Base-by-base conservation (phyloP, 2,329 filamentous ascomycete species). In the Ceratocystis alfenasii region DNA sequence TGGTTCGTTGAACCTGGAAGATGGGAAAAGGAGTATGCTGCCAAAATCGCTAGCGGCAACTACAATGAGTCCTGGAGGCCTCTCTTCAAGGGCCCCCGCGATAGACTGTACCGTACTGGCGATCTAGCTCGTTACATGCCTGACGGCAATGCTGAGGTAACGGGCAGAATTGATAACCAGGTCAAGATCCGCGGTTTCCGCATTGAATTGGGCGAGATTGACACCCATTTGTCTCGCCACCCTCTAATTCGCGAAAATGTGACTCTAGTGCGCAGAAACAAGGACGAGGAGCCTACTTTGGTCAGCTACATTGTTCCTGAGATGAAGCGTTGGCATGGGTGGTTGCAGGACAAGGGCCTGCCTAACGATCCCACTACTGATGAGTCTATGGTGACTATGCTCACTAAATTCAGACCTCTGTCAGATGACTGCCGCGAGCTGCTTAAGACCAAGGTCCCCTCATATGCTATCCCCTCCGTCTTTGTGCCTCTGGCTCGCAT, bases 131-230 rank as follows among this genome's bases (percentile, higher is more conserved):
- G 85, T 66, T 92, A 89, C 72, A 83, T 84, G 63, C 79, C 81
- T 1, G 80, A 84, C 57, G 90, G 89, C 45, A 86, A 87, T 69
- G 87, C 90, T 10, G 87, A 88, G 72, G 89, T 86, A 72, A 87
- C 88, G 8, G 93, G 93, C 25, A 82, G 94, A 67, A 86, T 85
- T 28, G 93, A 97, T 72, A 83, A 87, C 70, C 93, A 97, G 74
- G 89, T 96, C 78, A 99, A 97, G 79, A 93, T 97, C 70, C 87
- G 94, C 68, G 93, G 93, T 1, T 97, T 96, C 80, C 83, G 93
- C 68, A 95, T 99, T 70, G 94, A 99, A 76, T 85, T 97, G 59
- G 88, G 87, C 69, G 94, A 97, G 70, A 96, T 97, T 70, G 92
- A 97, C 74, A 88, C 81, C 53, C 87, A 95, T 74, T 78, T 96